Conservation (phyloP, 345 rosid genomes). For the Conringia planisiliqua region DNA sequence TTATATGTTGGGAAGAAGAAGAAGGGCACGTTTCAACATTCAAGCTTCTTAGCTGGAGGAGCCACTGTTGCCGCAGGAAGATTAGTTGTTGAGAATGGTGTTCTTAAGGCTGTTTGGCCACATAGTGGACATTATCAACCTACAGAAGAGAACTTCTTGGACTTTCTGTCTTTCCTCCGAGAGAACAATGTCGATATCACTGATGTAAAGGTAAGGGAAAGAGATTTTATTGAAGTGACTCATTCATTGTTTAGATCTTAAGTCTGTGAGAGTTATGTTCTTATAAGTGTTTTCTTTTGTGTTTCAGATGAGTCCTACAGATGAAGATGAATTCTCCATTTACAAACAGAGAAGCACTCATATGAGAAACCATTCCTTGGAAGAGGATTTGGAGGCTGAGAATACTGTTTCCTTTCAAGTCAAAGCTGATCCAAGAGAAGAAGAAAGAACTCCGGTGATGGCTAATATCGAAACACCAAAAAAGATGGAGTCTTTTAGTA, state of each 20-base stretch:
- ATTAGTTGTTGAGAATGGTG: slow-evolving; percentile 58
- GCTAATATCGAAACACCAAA: slow-evolving; percentile 48
- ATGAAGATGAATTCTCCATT: slow-evolving; percentile 45
- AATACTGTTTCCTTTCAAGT: slow-evolving; percentile 32
- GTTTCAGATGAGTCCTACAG: slow-evolving; percentile 67
- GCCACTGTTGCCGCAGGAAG: slow-evolving; percentile 83
- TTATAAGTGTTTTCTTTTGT: slow-evolving; percentile 13
- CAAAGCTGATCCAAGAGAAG: slow-evolving; percentile 20
- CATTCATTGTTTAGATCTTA: slow-evolving; percentile 1
- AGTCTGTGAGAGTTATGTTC: slow-evolving; percentile 1
- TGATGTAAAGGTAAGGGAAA: slow-evolving; percentile 59
- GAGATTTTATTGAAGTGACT: neutral
- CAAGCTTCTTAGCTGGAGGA: slow-evolving; percentile 96
- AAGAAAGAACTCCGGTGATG: slow-evolving; percentile 34
- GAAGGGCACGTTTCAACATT: slow-evolving; percentile 86
- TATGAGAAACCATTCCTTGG: slow-evolving; percentile 58
- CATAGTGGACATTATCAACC: slow-evolving; percentile 99
- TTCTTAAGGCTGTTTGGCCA: slow-evolving; percentile 93
- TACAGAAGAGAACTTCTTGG: slow-evolving; percentile 73
- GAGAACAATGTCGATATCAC: slow-evolving; percentile 78
- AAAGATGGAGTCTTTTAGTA: slow-evolving; percentile 28
- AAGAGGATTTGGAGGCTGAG: slow-evolving; percentile 46
- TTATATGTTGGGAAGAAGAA: slow-evolving; percentile 78
- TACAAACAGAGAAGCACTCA: slow-evolving; percentile 50
- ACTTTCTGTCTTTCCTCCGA: slow-evolving; percentile 60